Evolutionary conservation across 116 monocot species (phyloP).

Genomic region (Thalassia testudinum): DNA sequence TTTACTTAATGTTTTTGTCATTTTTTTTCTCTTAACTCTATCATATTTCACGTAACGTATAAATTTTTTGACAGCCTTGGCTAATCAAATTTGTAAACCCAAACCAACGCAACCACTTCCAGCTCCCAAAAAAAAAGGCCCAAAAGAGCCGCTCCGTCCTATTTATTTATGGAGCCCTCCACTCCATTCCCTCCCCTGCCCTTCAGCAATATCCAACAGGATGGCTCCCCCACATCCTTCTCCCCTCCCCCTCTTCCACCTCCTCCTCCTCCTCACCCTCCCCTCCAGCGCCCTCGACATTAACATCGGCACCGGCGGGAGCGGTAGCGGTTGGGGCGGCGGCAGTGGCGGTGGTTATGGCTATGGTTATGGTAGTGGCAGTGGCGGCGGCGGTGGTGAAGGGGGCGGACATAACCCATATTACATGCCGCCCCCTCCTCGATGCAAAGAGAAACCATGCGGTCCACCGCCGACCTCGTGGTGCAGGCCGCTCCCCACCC

Average conservation of each 20-base stretch:
- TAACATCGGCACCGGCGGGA: not conserved
- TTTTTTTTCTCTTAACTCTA: too few relatives aligned
- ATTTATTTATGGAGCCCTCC: too few relatives aligned
- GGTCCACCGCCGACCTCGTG: not conserved
- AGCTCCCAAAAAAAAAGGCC: too few relatives aligned
- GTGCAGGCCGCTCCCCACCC: too few relatives aligned
- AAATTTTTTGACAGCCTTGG: too few relatives aligned
- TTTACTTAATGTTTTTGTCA: too few relatives aligned
- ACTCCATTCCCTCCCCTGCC: too few relatives aligned
- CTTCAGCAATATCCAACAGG: too few relatives aligned
- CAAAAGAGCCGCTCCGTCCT: too few relatives aligned
- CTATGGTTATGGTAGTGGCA: not conserved
- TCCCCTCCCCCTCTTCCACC: not conserved
- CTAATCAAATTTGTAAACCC: too few relatives aligned
- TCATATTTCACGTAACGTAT: too few relatives aligned
- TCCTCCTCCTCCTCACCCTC: not conserved
- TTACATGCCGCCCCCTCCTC: not conserved
- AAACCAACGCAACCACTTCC: too few relatives aligned
- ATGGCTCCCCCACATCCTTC: not conserved
- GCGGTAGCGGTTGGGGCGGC: not conserved
- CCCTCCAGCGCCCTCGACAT: not conserved
- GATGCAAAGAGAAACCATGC: not conserved
- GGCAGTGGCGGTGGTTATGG: slow-evolving; percentile 3
- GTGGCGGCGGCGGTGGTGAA: not conserved
- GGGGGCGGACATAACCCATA: not conserved